phyloP scores from a whole-genome alignment of 768 basidiomycete species.

The Hysterangium stoloniferum region DNA sequence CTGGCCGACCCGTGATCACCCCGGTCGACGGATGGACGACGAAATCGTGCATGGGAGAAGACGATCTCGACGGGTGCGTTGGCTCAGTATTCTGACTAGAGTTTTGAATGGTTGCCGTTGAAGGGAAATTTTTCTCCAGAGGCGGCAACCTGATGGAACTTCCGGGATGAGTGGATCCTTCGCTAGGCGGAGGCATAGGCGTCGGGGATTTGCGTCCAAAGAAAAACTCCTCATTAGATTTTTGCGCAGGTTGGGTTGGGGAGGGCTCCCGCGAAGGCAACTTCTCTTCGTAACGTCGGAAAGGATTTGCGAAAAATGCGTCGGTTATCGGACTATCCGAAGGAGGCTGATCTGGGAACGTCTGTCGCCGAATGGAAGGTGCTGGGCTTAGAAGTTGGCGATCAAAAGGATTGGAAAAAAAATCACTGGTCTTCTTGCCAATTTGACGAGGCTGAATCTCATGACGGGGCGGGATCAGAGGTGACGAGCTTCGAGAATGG shows the following conservation, averaged over 20 bases:
- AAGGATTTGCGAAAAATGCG: not conserved
- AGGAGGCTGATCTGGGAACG: not conserved
- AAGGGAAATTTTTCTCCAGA: not conserved
- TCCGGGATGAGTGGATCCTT: not conserved
- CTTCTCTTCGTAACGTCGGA: too few species aligned
- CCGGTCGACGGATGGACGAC: not conserved
- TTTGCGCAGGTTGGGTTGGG: not conserved
- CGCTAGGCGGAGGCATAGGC: not conserved
- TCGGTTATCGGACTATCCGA: too few species aligned
- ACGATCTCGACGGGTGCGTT: not conserved
- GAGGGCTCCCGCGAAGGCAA: not conserved
- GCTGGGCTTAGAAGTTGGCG: not conserved
- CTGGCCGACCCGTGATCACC: not conserved
- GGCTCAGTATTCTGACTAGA: not conserved
- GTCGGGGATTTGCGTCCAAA: not conserved
- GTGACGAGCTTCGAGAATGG: not conserved
- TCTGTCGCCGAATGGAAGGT: not conserved
- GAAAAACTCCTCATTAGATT: not conserved
- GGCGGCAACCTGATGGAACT: not conserved
- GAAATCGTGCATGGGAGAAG: constrained; percentile 2
- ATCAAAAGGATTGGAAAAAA: not conserved
- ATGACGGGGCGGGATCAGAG: not conserved
- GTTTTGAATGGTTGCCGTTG: too few species aligned
- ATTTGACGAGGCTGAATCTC: not conserved
- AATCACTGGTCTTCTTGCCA: constrained; percentile 1